Base-by-base conservation (phyloP, 257 asterid genomes). In the Ajuga chamaepitys region DNA sequence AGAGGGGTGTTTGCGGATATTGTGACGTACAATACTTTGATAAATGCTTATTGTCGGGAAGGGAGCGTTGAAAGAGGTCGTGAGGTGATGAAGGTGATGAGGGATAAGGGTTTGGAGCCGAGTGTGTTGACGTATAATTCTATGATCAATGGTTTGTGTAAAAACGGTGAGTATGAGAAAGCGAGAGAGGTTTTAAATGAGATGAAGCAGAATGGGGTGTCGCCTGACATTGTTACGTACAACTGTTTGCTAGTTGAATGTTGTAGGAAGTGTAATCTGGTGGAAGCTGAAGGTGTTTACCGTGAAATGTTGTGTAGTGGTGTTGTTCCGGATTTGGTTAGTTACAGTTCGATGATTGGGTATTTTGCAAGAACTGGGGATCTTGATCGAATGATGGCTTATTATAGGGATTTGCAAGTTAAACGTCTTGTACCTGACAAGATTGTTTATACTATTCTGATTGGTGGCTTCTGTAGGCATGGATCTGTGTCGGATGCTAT, bases 11-110 rank as follows among this genome's bases (percentile, higher is more conserved):
- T 77, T 47, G 82, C 86, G 1, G 96, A 88, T 82, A 67, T 67
- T 14, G 95, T 88, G 72, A 86, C 95, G 0, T 81, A 84, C 70
- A 88, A 88, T 72, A 88, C 92, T 18, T 58, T 88, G 78, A 77
- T 86, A 70, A 81, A 58, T 58, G 84, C 90, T 2, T 74, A 81
- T 75, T 84, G 81, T 75, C 81, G 70, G 14, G 81, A 73, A 61
- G 91, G 88, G 37, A 14, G 63, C n/a, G 21, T 82, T 3, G 86
- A 79, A 22, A 70, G 72, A 45, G 86, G 86, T 17, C 54, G 76
- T 3, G 86, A 77, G 62, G 12, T 74, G 74, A 77, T 81, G 85
- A 78, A 73, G 41, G 28, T 60, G 71, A 86, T 86, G 88, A 66
- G 41, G 65, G 76, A 14, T 67, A 76, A 62, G 75, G 87, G 80